phyloP scores from a whole-genome alignment of 2,329 filamentous ascomycete genomes.

The Aaosphaeria arxii region DNA sequence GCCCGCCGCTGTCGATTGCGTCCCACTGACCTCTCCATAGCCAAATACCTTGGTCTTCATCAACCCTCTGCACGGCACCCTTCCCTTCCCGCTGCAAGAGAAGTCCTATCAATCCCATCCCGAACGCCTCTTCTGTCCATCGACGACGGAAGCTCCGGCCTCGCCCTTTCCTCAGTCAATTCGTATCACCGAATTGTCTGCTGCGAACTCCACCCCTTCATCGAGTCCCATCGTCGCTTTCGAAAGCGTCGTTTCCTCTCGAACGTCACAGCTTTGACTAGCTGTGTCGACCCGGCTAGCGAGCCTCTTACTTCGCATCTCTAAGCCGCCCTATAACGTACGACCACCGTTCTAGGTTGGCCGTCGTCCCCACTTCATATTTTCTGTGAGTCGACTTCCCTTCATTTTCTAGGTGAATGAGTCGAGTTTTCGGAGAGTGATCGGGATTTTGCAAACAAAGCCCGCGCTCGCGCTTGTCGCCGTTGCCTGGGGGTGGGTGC shows the following conservation, averaged over 20 bases:
- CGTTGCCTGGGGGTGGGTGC: not conserved
- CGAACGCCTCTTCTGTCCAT: slow-evolving; percentile 4
- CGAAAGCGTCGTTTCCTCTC: slow-evolving; percentile 6
- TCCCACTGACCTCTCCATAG: slow-evolving; percentile 12
- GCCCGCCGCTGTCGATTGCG: slow-evolving; percentile 15
- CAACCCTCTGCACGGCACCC: slow-evolving; percentile 13
- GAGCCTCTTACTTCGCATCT: no score
- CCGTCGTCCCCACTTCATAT: not conserved
- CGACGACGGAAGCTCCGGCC: slow-evolving; percentile 27
- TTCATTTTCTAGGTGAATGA: no score
- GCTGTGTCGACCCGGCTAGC: slow-evolving; percentile 21
- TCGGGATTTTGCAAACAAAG: no score
- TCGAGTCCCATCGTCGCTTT: slow-evolving; percentile 11
- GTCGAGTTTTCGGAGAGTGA: no score
- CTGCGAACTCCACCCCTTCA: slow-evolving; percentile 7
- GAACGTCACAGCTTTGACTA: slow-evolving; percentile 40
- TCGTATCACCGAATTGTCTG: slow-evolving; percentile 11
- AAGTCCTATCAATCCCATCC: slow-evolving; percentile 1
- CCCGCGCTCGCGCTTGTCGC: no score
- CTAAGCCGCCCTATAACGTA: no score
- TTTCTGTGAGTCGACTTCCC: slow-evolving; percentile 6
- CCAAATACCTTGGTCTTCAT: slow-evolving; percentile 10
- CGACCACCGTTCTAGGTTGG: no score
- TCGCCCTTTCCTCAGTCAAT: slow-evolving; percentile 13
- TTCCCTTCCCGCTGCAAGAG: slow-evolving; percentile 9